Evolutionary conservation across 2,329 filamentous ascomycete genomes (phyloP).

Genomic region (Stagonosporopsis rhizophila): DNA sequence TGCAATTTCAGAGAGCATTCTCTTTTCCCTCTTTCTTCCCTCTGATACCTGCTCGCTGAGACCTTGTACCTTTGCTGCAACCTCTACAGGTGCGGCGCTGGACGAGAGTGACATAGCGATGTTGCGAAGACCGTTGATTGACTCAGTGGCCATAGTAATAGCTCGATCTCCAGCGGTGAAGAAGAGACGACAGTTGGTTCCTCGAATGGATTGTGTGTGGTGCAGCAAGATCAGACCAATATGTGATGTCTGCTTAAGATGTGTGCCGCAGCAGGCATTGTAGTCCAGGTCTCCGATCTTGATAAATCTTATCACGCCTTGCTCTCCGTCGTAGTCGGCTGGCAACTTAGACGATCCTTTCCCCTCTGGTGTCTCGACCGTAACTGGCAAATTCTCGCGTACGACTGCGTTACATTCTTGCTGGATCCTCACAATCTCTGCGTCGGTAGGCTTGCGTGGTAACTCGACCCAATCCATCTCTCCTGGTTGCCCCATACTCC

Average conservation of each 20-base stretch:
- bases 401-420: conserved; percentile 37
- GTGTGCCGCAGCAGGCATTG: conserved; percentile 46
- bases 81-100: conserved; percentile 30
- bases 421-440: conserved; percentile 37
- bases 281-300: conserved; percentile 44
- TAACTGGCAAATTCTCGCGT: conserved; percentile 37
- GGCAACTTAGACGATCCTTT: conserved; percentile 37
- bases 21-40: conserved; percentile 36
- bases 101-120: conserved; percentile 39
- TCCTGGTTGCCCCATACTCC: conserved; percentile 43
- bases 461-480: conserved; percentile 47
- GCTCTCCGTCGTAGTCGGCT: conserved; percentile 42
- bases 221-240: conserved; percentile 42
- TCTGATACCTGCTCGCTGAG: conserved; percentile 36
- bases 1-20: conserved; percentile 38
- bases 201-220: conserved; percentile 39
- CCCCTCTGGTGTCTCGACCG: conserved; percentile 41
- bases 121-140: conserved; percentile 35
- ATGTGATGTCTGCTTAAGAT: conserved; percentile 43
- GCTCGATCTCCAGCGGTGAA: conserved; percentile 44
- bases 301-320: conserved; percentile 43
- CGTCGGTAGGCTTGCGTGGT: conserved; percentile 37
- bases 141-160: conserved; percentile 33
- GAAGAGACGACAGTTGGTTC: conserved; percentile 42
- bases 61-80: conserved; percentile 33